Evolutionary conservation across 345 rosid genomes (phyloP), one percentile per base, ranked within the genome.

Genomic region (Gossypium raimondii): DNA sequence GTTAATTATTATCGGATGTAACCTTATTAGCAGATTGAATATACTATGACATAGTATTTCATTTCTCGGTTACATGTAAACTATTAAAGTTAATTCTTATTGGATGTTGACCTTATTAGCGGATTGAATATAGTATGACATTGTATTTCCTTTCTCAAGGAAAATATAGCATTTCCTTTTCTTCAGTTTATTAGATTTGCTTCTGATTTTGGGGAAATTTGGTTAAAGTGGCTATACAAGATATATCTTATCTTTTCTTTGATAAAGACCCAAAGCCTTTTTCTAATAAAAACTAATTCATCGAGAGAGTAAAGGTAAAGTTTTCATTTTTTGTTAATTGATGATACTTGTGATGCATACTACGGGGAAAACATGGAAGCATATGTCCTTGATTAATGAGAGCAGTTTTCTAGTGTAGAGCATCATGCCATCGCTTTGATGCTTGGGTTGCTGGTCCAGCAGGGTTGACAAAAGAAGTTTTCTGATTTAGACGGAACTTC

Each of bases 141-240:
- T 13, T 24, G 12, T 47, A 14, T 67, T 67, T 45, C n/a, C n/a
- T 67, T 67, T 67, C 12, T 47, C 9, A 16, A 67, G 56, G 72
- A 67, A 67, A 61, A 14, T 29, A 27, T 29, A 61, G 0, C 34
- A 14, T 61, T 61, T 10, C 45, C 44, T 61, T 61, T 60, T 61
- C 66, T 34, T 61, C 66, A 61, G 29, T 27, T 58, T 24, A 58
- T 58, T 58, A 58, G 38, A 58, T 10, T 11, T 29, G 44, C 20
- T 61, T 61, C 44, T 67, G 38, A 67, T 67, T 61, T 29, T 27
- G n/a, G 52, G 53, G 72, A 48, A 1, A 67, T 45, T 65, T 67
- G 22, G 22, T 22, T 47, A 41, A 22, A 47, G 55, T 48, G 56
- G 72, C 29, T 47, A 67, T 67, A 24, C 41, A 67, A 67, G 44